Conservation (phyloP, 2,329 filamentous ascomycete species). For the Diplodia mutila region DNA sequence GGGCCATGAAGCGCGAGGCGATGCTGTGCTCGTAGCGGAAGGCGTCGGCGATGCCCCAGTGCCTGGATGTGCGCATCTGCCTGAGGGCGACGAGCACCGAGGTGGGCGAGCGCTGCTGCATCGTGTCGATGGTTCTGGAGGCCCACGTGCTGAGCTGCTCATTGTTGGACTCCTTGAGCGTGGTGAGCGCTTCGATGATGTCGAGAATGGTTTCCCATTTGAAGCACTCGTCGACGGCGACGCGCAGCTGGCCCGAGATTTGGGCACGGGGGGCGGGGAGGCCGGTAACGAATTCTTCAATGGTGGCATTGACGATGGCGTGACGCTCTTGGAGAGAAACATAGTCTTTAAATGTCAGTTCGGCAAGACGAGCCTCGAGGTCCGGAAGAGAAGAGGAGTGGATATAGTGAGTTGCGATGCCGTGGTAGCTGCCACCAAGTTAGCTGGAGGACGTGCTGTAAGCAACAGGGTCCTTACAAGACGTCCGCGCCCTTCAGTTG, state of each 20-base stretch:
- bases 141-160: constrained; percentile 72
- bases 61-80: constrained; percentile 75
- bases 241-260: constrained; percentile 70
- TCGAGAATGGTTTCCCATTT: constrained; percentile 62
- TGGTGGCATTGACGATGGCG: constrained; percentile 77
- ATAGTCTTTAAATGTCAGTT: constrained; percentile 85
- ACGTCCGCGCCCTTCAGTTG: constrained; percentile 79
- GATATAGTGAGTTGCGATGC: constrained; percentile 93
- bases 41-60: constrained; percentile 81
- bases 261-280: constrained; percentile 63
- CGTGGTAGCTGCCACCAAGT: constrained; percentile 63
- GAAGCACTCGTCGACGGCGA: constrained; percentile 75
- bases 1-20: constrained; percentile 83
- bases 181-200: constrained; percentile 69
- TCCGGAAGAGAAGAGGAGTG: constrained; percentile 84
- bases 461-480: constrained; percentile 51
- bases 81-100: constrained; percentile 81
- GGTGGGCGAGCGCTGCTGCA: constrained; percentile 81
- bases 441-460: neutral
- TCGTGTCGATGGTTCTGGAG: constrained; percentile 71
- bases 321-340: constrained; percentile 66
- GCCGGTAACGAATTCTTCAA: constrained; percentile 88
- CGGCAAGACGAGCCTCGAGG: constrained; percentile 82
- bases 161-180: constrained; percentile 44
- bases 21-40: constrained; percentile 88